Conservation (phyloP, 805 yeast species). For the Komagataella mondaviorum region DNA sequence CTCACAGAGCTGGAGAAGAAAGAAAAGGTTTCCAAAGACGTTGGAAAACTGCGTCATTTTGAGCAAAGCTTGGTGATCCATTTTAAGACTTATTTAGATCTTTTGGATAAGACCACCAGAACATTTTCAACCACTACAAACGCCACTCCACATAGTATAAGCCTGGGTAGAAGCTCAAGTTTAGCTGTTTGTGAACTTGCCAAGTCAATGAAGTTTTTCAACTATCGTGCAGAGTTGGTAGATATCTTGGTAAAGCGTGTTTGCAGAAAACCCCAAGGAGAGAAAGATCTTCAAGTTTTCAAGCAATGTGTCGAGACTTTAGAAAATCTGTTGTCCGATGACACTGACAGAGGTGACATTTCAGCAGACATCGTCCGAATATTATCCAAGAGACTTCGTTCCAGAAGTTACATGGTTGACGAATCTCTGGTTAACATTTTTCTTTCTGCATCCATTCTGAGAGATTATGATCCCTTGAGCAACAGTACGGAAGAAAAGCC, state of each 20-base stretch:
- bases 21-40: conserved; percentile 76
- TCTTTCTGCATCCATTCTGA: conserved; percentile 49
- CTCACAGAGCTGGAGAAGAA: conserved; percentile 68
- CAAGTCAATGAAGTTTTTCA: conserved; percentile 61
- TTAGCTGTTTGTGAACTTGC: conserved; percentile 73
- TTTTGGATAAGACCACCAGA: conserved; percentile 25
- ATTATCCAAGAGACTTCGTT: conserved; percentile 55
- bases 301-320: conserved; percentile 47
- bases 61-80: conserved; percentile 67
- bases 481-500: conserved; percentile 28
- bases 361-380: conserved; percentile 62
- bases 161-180: conserved; percentile 44
- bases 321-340: conserved; percentile 62
- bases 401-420: conserved; percentile 68
- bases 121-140: conserved; percentile 18
- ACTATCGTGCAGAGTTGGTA: conserved; percentile 65
- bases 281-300: conserved; percentile 33
- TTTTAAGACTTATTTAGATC: conserved; percentile 54
- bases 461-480: conserved; percentile 61
- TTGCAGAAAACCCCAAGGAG: conserved; percentile 39
- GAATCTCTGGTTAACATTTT: conserved; percentile 69
- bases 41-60: conserved; percentile 61
- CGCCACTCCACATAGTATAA: conserved; percentile 20
- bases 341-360: conserved; percentile 65
- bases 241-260: conserved; percentile 54